phyloP scores from a whole-genome alignment of 345 rosid species.

The Laguncularia racemosa region DNA sequence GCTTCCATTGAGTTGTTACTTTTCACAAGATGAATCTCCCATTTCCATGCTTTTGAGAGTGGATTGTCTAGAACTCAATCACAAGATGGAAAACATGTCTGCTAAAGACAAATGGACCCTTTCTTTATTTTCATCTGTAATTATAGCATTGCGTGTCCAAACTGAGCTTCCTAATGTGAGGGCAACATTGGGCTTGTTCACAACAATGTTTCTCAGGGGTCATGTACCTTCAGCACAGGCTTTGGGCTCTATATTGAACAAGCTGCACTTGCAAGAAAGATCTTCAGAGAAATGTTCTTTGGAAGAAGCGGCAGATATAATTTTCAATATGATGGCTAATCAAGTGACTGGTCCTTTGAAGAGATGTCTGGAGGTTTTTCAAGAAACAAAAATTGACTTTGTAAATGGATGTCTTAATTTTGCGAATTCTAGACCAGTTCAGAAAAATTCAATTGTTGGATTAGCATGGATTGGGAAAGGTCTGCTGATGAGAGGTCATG shows the following conservation, averaged over 20 bases:
- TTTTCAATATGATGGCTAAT: constrained; percentile 27
- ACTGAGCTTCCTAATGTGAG: constrained; percentile 55
- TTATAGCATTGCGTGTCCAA: constrained; percentile 59
- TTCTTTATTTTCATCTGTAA: constrained; percentile 65
- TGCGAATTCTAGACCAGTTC: constrained; percentile 30
- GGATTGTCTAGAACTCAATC: constrained; percentile 25
- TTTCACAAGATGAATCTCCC: constrained; percentile 37
- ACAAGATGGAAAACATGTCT: constrained; percentile 25
- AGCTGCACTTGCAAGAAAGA: constrained; percentile 30
- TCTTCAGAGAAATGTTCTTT: constrained; percentile 32
- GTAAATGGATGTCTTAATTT: constrained; percentile 30
- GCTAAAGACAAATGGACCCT: constrained; percentile 57
- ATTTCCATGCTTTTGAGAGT: constrained; percentile 15
- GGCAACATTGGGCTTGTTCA: constrained; percentile 31
- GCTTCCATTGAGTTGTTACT: constrained; percentile 39
- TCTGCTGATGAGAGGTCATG: constrained; percentile 81
- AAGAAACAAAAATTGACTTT: constrained; percentile 26
- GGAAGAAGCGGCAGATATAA: constrained; percentile 64
- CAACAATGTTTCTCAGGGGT: constrained; percentile 46
- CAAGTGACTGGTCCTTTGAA: constrained; percentile 13
- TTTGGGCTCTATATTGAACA: constrained; percentile 79
- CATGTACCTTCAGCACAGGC: constrained; percentile 70
- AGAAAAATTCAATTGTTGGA: constrained; percentile 55
- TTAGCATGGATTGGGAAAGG: constrained; percentile 96
- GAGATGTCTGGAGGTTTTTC: constrained; percentile 11